These are phyloP conservation scores for Rhododendron vialii DNA, from an alignment of 148 eudicot species.

Conservation along the genomic window DNA sequence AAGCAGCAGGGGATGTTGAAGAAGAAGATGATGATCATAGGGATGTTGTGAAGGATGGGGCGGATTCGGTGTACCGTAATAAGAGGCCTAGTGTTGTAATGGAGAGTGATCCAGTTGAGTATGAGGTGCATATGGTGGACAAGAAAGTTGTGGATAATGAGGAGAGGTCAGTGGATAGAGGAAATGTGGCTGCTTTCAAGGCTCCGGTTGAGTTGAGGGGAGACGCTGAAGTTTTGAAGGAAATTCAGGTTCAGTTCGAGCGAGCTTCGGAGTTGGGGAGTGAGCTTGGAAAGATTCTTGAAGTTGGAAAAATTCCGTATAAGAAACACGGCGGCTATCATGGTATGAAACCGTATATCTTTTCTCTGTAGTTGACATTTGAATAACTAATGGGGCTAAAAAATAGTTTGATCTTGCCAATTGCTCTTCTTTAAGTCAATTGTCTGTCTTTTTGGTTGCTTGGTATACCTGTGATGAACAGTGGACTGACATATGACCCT, in stretches of 20 bases:
- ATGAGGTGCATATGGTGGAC: constrained; percentile 86
- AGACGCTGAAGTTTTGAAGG: constrained; percentile 61
- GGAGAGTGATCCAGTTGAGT: constrained; percentile 60
- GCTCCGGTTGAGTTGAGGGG: constrained; percentile 15
- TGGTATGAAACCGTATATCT: constrained; percentile 32
- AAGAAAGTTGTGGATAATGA: constrained; percentile 73
- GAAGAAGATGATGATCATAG: constrained; percentile 9
- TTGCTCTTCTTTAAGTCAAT: background rate
- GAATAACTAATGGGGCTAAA: constrained; percentile 15
- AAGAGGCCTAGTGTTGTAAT: constrained; percentile 28
- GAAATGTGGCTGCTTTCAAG: constrained; percentile 31
- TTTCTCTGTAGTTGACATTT: constrained; percentile 17
- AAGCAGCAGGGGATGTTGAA: constrained; percentile 21
- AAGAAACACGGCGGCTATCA: constrained; percentile 53
- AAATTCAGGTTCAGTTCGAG: constrained; percentile 72
- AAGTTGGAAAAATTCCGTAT: constrained; percentile 64
- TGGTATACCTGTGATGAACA: background rate
- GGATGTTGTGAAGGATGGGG: constrained; percentile 23
- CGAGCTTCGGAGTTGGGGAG: constrained; percentile 64
- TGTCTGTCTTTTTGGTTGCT: background rate
- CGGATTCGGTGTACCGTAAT: constrained; percentile 19
- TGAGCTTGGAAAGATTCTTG: constrained; percentile 63
- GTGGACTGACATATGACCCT: background rate
- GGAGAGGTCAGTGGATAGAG: constrained; percentile 29
- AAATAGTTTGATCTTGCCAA: background rate